These are phyloP conservation scores for Bacidia rubella DNA, from an alignment of 495 filamentous ascomycete species.

Conservation along the genomic window DNA sequence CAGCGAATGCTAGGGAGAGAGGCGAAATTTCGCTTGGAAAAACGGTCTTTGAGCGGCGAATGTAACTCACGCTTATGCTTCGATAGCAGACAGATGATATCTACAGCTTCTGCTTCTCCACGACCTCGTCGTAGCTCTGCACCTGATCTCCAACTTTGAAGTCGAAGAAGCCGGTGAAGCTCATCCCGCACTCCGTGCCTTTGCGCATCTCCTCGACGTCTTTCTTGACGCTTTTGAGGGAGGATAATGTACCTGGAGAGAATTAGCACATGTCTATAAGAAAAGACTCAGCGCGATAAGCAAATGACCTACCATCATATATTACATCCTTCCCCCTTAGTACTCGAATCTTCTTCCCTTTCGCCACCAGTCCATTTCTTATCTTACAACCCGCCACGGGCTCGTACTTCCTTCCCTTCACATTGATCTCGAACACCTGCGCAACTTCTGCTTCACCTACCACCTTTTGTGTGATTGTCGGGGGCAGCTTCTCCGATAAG, in stretches of 20 bases:
- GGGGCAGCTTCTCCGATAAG: slow-evolving; percentile 54
- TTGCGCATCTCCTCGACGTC: slow-evolving; percentile 80
- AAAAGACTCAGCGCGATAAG: not conserved
- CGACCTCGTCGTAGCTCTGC: slow-evolving; percentile 70
- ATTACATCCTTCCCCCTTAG: slow-evolving; percentile 53
- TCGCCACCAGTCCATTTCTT: slow-evolving; percentile 59
- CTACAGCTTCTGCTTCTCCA: slow-evolving; percentile 54
- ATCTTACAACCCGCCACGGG: slow-evolving; percentile 81
- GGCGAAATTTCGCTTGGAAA: no score
- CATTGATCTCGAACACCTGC: slow-evolving; percentile 68
- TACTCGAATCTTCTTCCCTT: slow-evolving; percentile 52
- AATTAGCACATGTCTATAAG: slow-evolving; percentile 1
- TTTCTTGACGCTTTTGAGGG: slow-evolving; percentile 85
- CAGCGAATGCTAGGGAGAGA: no score
- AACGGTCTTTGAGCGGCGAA: no score
- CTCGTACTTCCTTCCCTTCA: slow-evolving; percentile 53
- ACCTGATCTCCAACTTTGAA: slow-evolving; percentile 73
- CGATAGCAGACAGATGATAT: not conserved
- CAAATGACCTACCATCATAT: slow-evolving; percentile 56
- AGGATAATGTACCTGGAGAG: slow-evolving; percentile 51
- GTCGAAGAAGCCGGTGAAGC: slow-evolving; percentile 63
- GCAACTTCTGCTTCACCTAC: slow-evolving; percentile 79
- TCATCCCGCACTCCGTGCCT: slow-evolving; percentile 83
- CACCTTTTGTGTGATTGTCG: slow-evolving; percentile 49
- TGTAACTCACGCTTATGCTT: not conserved